phyloP scores from a whole-genome alignment of 495 filamentous ascomycete genomes.

The Hyaloscypha bicolor region DNA sequence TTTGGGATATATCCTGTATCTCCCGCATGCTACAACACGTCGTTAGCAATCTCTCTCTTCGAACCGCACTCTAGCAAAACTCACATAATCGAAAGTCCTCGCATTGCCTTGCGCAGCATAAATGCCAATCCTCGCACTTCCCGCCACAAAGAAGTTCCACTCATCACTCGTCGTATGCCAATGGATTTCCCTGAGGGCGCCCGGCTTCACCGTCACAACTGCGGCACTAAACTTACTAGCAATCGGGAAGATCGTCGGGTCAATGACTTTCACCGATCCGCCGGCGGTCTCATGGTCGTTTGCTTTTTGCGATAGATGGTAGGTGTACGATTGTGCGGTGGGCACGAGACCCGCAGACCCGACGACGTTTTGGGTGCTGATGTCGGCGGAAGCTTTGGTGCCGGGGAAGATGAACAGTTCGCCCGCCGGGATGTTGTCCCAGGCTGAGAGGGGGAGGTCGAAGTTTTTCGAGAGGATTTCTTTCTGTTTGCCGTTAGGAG shows the following conservation, averaged over 20 bases:
- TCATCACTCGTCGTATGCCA: constrained; percentile 80
- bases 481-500: constrained; percentile 9
- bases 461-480: constrained; percentile 30
- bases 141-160: constrained; percentile 76
- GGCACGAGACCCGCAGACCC: constrained; percentile 59
- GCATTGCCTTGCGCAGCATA: constrained; percentile 60
- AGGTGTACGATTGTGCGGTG: constrained; percentile 57
- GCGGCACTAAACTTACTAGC: constrained; percentile 61
- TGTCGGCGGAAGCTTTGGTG: constrained; percentile 60
- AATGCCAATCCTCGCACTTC: constrained; percentile 67
- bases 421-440: constrained; percentile 26
- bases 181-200: constrained; percentile 77
- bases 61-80: neutral
- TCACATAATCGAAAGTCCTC: constrained; percentile 70
- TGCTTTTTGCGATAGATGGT: constrained; percentile 66
- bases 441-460: constrained; percentile 26
- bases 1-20: constrained; percentile 73
- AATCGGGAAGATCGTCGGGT: constrained; percentile 65
- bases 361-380: constrained; percentile 63
- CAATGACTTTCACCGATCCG: constrained; percentile 68
- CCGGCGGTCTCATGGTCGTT: constrained; percentile 56
- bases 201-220: constrained; percentile 66
- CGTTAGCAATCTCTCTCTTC: neutral
- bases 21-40: constrained; percentile 48
- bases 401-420: constrained; percentile 62